Percentiles rank a stretch among this genome's conserved stretches.
Evolutionary conservation across 2,329 filamentous ascomycete genomes (phyloP).

Genomic region (Elsinoe necatrix): DNA sequence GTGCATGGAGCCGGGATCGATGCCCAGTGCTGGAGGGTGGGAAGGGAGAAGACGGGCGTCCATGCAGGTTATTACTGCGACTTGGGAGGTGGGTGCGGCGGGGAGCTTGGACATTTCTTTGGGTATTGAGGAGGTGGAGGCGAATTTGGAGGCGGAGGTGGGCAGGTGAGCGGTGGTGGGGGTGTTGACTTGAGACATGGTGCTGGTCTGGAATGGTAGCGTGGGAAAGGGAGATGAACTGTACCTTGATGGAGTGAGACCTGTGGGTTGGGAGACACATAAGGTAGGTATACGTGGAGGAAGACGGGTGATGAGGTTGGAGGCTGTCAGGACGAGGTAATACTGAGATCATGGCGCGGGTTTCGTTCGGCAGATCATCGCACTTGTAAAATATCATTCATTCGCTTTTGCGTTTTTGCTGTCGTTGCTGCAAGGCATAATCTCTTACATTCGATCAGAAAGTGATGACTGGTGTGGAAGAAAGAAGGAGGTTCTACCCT

Average conservation of each 20-base stretch:
- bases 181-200: background rate
- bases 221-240: background rate
- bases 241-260: background rate
- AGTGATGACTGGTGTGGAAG: background rate
- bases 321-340: slow-evolving; percentile 1
- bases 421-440: too few species aligned
- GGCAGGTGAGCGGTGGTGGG: background rate
- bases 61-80: slow-evolving; percentile 60
- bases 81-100: background rate
- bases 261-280: background rate
- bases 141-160: background rate
- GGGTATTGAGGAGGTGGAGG: background rate
- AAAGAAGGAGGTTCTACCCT: background rate
- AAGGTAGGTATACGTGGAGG: background rate
- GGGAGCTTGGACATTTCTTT: background rate
- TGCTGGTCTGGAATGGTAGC: background rate
- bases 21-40: slow-evolving; percentile 51
- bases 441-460: too few species aligned
- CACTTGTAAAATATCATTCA: background rate
- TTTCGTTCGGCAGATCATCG: background rate
- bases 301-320: background rate
- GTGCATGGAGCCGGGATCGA: slow-evolving; percentile 67
- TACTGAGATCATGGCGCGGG: slow-evolving; percentile 7
- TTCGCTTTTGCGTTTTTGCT: too few species aligned
- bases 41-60: slow-evolving; percentile 64